Base-by-base conservation (phyloP, 2,329 filamentous ascomycete species). In the Lecanicillium sp. region DNA sequence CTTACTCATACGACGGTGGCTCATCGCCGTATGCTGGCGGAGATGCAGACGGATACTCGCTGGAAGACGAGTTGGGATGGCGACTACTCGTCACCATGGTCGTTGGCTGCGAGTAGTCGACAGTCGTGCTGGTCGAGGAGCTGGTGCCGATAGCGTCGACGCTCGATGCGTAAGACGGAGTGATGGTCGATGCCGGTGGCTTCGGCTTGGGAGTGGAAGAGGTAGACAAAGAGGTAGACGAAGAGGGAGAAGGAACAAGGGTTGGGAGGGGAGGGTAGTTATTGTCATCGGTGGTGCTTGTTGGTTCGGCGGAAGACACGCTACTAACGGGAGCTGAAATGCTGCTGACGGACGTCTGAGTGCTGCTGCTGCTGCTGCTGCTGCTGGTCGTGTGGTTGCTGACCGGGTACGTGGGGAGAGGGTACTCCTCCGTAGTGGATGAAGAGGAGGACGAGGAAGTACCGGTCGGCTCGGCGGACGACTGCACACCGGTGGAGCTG, bases 1-100 rank as follows among this genome's bases (percentile, higher is more conserved):
- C 26, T 29, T 43, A 38, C 1, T 44, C n/a, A 33, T 49, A 49
- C 26, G 46, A 29, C 8, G 33, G 40, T 2, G 46, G 46, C 5
- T 23, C 19, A 19, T 44, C 46, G n/a, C 20, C 7, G 11, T 49
- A 49, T 3, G 39, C 5, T 2, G 39, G 38, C 1, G 46, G 39
- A 17, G 39, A 29, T 17, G 45, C 30, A 11, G 14, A 15, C 9
- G 45, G 46, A 10, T 49, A 23, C 12, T 35, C n/a, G 21, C n/a
- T 43, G 24, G 8, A 26, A 1, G 29, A 24, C 10, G 45, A 35
- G 2, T 7, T 11, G 2, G 46, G 24, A 19, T 32, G 15, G 14
- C 33, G 39, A 20, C 46, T 49, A 32, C 39, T 49, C 10, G 46
- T 48, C 17, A 37, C 19, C 30, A 42, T 4, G 17, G 46, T 48